Evolutionary conservation across 1,284 basidiomycete species (phyloP).

Genomic region (Malassezia obtusa): DNA sequence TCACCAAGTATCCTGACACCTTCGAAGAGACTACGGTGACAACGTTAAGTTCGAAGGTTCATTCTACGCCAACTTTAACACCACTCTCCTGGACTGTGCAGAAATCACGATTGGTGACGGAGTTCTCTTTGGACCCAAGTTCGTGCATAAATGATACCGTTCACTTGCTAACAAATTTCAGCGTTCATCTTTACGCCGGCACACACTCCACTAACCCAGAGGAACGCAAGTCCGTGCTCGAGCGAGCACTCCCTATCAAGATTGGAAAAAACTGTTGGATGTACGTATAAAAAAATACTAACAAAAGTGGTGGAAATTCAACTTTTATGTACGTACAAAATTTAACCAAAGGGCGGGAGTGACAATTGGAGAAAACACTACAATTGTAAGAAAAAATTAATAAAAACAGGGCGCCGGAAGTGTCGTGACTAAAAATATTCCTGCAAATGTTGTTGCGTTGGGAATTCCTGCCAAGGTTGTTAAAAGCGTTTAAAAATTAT

Average conservation of each 20-base stretch:
- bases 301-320: slow-evolving; percentile 14
- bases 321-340: slow-evolving; percentile 12
- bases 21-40: slow-evolving; percentile 21
- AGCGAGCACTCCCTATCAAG: slow-evolving; percentile 25
- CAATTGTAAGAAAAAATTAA: slow-evolving; percentile 16
- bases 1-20: neutral
- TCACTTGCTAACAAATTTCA: neutral
- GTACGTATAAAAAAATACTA: slow-evolving; percentile 7
- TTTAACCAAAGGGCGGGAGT: slow-evolving; percentile 17
- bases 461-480: slow-evolving; percentile 20
- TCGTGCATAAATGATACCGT: neutral
- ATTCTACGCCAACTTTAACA: slow-evolving; percentile 26
- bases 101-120: slow-evolving; percentile 23
- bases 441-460: slow-evolving; percentile 17
- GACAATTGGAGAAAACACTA: slow-evolving; percentile 17
- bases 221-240: slow-evolving; percentile 19
- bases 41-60: slow-evolving; percentile 28
- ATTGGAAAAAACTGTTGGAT: slow-evolving; percentile 26
- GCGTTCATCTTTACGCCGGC: slow-evolving; percentile 24
- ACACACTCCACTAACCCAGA: slow-evolving; percentile 22
- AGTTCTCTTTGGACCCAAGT: slow-evolving; percentile 25
- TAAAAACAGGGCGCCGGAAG: slow-evolving; percentile 16
- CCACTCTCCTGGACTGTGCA: slow-evolving; percentile 25
- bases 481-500: slow-evolving; percentile 8
- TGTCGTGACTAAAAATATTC: slow-evolving; percentile 20